Evolutionary conservation across 805 yeast genomes (phyloP), one percentile per base, ranked within the genome.

Genomic region (Maudiozyma turicensis): DNA sequence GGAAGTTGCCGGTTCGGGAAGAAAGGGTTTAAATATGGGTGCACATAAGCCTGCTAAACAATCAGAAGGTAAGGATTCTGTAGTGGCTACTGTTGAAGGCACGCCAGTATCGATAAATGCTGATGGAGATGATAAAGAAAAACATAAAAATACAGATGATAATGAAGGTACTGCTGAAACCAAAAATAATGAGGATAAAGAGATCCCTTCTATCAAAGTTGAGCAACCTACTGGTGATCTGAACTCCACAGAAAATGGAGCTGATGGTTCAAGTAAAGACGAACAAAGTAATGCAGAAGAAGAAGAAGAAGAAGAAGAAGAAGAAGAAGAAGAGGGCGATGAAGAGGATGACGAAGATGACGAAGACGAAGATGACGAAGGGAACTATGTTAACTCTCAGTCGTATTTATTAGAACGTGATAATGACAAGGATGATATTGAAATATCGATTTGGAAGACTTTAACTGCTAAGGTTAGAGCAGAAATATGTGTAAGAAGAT

Each of bases 371-470:
- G 79, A 74, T 0, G 75, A 70, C 6, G 76, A 73, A 4, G 74
- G 73, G 6, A 75, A 71, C 4, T 67, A 58, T 31, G 71, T 69
- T 3, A 73, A 71, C 6, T 66, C 73, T 0, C 70, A 67, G 31
- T 72, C 69, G 26, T 73, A 72, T 45, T 54, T 74, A 51, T 69
- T 72, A 29, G 76, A 73, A 15, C 75, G 75, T 29, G 84, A 80
- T 48, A 83, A 79, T 45, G 86, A 81, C 49, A 68, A 61, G 41
- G 77, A 77, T 49, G 95, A 86, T 59, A 74, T 85, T 35, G 96
- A 89, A 58, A 67, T 81, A 43, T 84, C 84, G 47, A 79, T 86
- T 0, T 90, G 97, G 97, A 83, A 84, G 56, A 77, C 78, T n/a
- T 66, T 82, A 39, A 88, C 93, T 0, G 85, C 95, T 0, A 83